Evolutionary conservation across 352 stramenopile genomes (phyloP).

Genomic region (Pythium periplocum): DNA sequence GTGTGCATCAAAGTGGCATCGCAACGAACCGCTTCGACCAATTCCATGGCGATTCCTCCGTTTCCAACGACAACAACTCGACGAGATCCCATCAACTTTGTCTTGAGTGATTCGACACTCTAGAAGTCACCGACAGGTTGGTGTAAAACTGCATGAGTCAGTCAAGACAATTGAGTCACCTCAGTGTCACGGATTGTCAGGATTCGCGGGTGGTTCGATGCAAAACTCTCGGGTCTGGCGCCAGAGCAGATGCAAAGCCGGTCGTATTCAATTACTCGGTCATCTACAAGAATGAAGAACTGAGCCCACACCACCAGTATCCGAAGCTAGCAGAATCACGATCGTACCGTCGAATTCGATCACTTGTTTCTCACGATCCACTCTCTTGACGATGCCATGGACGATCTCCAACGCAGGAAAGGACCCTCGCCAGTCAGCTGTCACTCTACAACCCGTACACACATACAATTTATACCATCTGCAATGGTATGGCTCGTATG

Average conservation of each 20-base stretch:
- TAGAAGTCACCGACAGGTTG: background rate
- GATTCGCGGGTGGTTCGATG: slow-evolving; percentile 3
- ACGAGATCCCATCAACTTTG: background rate
- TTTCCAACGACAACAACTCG: slow-evolving; percentile 7
- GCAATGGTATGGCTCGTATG: too few species aligned
- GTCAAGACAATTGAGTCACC: background rate
- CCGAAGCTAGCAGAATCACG: too few species aligned
- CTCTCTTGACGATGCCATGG: background rate
- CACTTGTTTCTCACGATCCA: background rate
- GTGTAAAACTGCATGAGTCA: too few species aligned
- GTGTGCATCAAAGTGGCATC: too few species aligned
- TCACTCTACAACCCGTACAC: too few species aligned
- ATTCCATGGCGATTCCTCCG: slow-evolving; percentile 5
- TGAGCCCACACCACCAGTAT: too few species aligned
- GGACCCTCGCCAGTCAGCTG: background rate
- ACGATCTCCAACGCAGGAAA: background rate
- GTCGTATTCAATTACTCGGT: background rate
- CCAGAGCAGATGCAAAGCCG: slow-evolving; percentile 7
- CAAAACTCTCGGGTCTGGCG: slow-evolving; percentile 2
- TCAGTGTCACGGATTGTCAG: slow-evolving; percentile 8
- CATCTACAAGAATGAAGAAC: background rate
- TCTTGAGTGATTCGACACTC: slow-evolving; percentile 3
- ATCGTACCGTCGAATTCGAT: background rate
- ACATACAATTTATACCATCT: too few species aligned
- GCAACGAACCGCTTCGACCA: slow-evolving; percentile 8